These are phyloP conservation scores for Globisporangium barbulae DNA, from an alignment of 352 stramenopile genomes.

Conservation along the genomic window DNA sequence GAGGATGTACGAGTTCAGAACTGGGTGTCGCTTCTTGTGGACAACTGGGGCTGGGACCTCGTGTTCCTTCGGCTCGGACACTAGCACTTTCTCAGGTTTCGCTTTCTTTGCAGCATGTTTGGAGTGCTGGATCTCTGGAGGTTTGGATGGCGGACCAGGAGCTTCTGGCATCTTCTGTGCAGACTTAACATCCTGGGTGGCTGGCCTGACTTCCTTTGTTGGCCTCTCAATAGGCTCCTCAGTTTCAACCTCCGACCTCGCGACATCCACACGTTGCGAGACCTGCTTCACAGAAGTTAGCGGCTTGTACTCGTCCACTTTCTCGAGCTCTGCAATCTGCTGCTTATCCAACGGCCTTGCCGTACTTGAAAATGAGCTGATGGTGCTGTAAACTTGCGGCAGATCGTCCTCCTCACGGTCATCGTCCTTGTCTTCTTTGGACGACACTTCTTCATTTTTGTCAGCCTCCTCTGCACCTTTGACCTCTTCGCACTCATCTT, in stretches of 20 bases:
- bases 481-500: slow-evolving; percentile 6
- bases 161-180: neutral
- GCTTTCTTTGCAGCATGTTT: neutral
- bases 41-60: neutral
- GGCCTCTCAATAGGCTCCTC: neutral
- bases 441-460: neutral
- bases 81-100: neutral
- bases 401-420: neutral
- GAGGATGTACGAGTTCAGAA: slow-evolving; percentile 21
- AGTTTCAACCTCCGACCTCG: neutral
- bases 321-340: neutral
- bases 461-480: slow-evolving; percentile 8
- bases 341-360: neutral
- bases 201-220: neutral
- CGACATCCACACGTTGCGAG: neutral
- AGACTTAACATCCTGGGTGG: neutral
- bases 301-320: slow-evolving; percentile 15
- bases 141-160: neutral
- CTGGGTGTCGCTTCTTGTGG: neutral
- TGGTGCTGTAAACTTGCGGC: neutral
- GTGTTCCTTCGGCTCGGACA: neutral
- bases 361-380: neutral
- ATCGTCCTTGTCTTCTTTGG: neutral
- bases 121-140: neutral
- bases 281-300: neutral